A percentile compares a stretch with the other conserved stretches of the same genome.
These are phyloP conservation scores for Olyra latifolia DNA, from an alignment of 176 grass and related monocot genomes.

Conservation along the genomic window DNA sequence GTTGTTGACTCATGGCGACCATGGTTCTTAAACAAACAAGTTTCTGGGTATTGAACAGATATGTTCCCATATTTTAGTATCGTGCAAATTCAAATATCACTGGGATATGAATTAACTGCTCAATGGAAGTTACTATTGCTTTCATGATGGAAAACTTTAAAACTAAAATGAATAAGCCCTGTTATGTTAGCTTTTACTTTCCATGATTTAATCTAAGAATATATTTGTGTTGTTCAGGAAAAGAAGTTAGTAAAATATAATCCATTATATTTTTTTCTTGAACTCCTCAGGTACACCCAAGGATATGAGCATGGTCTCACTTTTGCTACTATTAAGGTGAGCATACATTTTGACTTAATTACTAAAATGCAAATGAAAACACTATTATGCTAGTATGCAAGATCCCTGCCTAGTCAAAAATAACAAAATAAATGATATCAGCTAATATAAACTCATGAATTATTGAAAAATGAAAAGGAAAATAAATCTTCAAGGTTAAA, in stretches of 20 bases:
- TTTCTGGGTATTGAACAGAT: slow-evolving; percentile 70
- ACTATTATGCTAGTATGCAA: neutral
- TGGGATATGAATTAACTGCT: neutral
- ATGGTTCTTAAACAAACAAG: slow-evolving; percentile 67
- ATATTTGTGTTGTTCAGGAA: neutral
- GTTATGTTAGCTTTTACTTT: neutral
- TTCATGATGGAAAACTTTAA: neutral
- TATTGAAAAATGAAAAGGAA: neutral
- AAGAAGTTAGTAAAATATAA: neutral
- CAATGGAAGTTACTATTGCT: neutral
- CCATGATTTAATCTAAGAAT: neutral
- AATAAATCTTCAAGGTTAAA: neutral
- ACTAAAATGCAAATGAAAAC: neutral
- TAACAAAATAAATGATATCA: neutral
- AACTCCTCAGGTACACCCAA: slow-evolving; percentile 75
- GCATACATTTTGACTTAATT: slow-evolving; percentile 4
- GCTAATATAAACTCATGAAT: neutral
- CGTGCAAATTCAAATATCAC: neutral
- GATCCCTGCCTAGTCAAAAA: neutral
- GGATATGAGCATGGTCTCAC: slow-evolving; percentile 71
- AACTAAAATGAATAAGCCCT: neutral
- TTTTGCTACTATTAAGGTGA: slow-evolving; percentile 92
- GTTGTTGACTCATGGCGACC: slow-evolving; percentile 75
- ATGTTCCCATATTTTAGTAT: neutral
- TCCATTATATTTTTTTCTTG: neutral